A percentile compares a stretch with the other conserved stretches of the same genome.
phyloP scores from a whole-genome alignment of 2,329 filamentous ascomycete species.

The Ophiobolus disseminans region DNA sequence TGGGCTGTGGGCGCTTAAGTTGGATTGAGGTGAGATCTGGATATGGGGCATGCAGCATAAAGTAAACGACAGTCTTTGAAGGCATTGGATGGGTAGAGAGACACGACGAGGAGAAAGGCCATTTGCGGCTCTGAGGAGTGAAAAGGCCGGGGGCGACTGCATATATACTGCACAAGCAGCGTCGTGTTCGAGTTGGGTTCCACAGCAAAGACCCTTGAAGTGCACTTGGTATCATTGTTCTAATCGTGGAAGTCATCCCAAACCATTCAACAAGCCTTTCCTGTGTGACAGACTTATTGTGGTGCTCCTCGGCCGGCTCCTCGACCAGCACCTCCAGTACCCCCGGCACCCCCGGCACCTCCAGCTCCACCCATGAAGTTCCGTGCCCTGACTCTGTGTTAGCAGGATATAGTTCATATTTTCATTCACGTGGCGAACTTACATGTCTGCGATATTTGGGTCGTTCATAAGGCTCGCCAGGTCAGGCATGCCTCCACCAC shows the following conservation, averaged over 20 bases:
- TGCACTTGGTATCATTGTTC: constrained; percentile 41
- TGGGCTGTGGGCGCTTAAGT: constrained; percentile 81
- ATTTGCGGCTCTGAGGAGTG: no score
- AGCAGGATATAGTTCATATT: no score
- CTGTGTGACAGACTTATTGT: constrained; percentile 18
- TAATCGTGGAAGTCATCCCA: constrained; percentile 20
- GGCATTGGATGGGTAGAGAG: neutral
- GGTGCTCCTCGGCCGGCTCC: constrained; percentile 27
- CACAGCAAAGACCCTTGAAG: constrained; percentile 8
- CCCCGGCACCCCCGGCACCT: no score
- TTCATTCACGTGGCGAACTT: constrained; percentile 56
- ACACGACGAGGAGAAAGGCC: no score
- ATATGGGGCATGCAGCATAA: neutral
- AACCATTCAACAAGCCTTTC: neutral
- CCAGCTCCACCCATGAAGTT: constrained; percentile 67
- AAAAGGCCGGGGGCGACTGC: no score
- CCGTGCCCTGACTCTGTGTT: constrained; percentile 59
- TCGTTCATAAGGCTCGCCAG: constrained; percentile 87
- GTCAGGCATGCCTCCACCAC: constrained; percentile 89
- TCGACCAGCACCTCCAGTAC: constrained; percentile 28
- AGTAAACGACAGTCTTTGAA: neutral
- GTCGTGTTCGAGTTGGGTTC: no score
- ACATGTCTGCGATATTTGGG: constrained; percentile 91
- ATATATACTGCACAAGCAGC: no score
- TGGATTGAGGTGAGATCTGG: constrained; percentile 54